phyloP scores from a whole-genome alignment of 208 protist species.

The Leishmania amazonensis region DNA sequence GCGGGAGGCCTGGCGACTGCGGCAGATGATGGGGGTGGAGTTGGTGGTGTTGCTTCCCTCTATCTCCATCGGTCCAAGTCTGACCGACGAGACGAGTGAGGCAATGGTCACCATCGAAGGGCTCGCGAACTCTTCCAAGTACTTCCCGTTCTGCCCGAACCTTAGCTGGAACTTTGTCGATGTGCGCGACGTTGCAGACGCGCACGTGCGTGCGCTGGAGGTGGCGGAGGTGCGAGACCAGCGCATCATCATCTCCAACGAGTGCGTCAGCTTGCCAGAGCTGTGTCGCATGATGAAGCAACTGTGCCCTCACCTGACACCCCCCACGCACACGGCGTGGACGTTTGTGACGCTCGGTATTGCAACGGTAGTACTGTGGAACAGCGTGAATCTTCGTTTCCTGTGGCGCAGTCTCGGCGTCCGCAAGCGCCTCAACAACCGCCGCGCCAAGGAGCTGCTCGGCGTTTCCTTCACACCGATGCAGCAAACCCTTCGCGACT shows the following conservation, averaged over 20 bases:
- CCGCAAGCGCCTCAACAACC: constrained; percentile 72
- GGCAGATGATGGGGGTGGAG: constrained; percentile 90
- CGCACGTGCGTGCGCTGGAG: constrained; percentile 84
- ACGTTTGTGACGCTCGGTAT: constrained; percentile 82
- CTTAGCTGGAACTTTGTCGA: constrained; percentile 93
- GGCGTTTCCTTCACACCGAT: constrained; percentile 80
- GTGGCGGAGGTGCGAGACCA: constrained; percentile 68
- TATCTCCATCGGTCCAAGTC: constrained; percentile 82
- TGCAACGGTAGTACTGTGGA: constrained; percentile 42
- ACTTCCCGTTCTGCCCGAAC: constrained; percentile 83
- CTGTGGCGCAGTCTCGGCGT: constrained; percentile 87
- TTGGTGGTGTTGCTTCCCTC: constrained; percentile 88
- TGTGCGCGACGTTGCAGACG: constrained; percentile 86
- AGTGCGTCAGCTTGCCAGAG: constrained; percentile 77
- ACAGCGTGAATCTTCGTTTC: constrained; percentile 68
- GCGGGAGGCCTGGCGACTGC: constrained; percentile 86
- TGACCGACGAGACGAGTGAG: constrained; percentile 82
- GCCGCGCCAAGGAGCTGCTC: constrained; percentile 52
- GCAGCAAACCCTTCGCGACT: constrained; percentile 67
- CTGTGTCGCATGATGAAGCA: constrained; percentile 73
- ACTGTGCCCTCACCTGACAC: constrained; percentile 76
- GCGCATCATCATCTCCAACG: constrained; percentile 85
- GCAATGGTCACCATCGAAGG: constrained; percentile 72
- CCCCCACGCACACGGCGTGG: constrained; percentile 76
- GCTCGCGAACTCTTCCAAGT: constrained; percentile 66